Conservation (phyloP, 148 eudicot genomes). For the Rhododendron ovatum region DNA sequence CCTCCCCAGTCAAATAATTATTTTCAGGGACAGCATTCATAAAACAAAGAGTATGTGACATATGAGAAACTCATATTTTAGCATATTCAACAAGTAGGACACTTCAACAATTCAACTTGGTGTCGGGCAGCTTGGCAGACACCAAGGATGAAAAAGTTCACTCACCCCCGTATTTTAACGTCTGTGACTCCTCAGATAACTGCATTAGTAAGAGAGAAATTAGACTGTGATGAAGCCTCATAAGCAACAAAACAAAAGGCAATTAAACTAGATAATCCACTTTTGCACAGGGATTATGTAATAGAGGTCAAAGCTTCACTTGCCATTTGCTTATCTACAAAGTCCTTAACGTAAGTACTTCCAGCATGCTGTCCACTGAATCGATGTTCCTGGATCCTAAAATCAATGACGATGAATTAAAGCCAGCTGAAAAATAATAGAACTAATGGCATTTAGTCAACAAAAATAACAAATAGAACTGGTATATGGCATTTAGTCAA, state of each 20-base stretch:
- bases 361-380: conserved; percentile 31
- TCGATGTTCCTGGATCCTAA: conserved; percentile 57
- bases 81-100: neutral
- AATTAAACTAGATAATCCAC: neutral
- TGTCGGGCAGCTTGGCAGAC: neutral
- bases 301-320: conserved; percentile 15
- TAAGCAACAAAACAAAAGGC: neutral
- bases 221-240: neutral
- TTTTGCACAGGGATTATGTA: neutral
- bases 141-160: neutral
- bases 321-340: conserved; percentile 33
- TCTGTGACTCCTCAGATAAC: conserved; percentile 41
- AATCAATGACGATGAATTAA: neutral
- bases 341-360: conserved; percentile 34
- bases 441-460: neutral
- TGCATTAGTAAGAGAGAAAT: conserved; percentile 25
- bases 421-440: neutral
- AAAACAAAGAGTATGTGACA: neutral
- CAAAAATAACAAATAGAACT: neutral
- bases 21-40: neutral
- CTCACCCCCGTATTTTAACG: conserved; percentile 52
- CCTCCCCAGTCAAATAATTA: neutral
- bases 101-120: neutral
- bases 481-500: neutral
- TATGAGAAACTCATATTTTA: neutral